A percentile compares a stretch with the other conserved stretches of the same genome.
phyloP scores from a whole-genome alignment of 2,329 filamentous ascomycete species.

The Arachnomyces sp. region DNA sequence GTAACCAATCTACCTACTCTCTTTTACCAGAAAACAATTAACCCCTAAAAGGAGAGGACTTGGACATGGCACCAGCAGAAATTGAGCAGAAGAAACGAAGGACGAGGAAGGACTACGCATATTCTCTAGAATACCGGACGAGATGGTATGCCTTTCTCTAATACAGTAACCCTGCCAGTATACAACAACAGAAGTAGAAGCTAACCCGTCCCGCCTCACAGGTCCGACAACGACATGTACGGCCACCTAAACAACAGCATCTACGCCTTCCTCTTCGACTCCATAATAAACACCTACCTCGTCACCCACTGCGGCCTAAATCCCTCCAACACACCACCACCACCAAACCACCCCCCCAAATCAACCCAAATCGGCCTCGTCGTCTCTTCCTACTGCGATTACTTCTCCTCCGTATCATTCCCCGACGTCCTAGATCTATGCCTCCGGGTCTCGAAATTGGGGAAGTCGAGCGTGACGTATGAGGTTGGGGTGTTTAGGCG shows the following conservation, averaged over 20 bases:
- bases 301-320: slow-evolving; percentile 68
- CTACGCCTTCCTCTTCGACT: slow-evolving; percentile 84
- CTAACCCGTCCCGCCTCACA: slow-evolving; percentile 25
- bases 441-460: slow-evolving; percentile 73
- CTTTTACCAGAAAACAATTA: background rate
- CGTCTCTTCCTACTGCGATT: slow-evolving; percentile 78
- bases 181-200: background rate
- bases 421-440: slow-evolving; percentile 75
- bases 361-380: slow-evolving; percentile 70
- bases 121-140: slow-evolving; percentile 72
- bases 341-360: slow-evolving; percentile 9
- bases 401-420: slow-evolving; percentile 73
- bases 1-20: too few relatives aligned
- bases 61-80: slow-evolving; percentile 21
- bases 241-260: slow-evolving; percentile 86
- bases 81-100: slow-evolving; percentile 52
- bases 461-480: slow-evolving; percentile 80
- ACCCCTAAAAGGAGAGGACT: background rate
- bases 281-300: slow-evolving; percentile 81
- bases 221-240: slow-evolving; percentile 94
- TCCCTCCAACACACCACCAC: slow-evolving; percentile 48
- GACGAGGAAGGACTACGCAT: slow-evolving; percentile 64
- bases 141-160: slow-evolving; percentile 58
- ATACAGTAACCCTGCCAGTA: slow-evolving; percentile 13
- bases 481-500: slow-evolving; percentile 80